Conservation (phyloP, 202 grass and related monocot species). For the Zizania palustris region DNA sequence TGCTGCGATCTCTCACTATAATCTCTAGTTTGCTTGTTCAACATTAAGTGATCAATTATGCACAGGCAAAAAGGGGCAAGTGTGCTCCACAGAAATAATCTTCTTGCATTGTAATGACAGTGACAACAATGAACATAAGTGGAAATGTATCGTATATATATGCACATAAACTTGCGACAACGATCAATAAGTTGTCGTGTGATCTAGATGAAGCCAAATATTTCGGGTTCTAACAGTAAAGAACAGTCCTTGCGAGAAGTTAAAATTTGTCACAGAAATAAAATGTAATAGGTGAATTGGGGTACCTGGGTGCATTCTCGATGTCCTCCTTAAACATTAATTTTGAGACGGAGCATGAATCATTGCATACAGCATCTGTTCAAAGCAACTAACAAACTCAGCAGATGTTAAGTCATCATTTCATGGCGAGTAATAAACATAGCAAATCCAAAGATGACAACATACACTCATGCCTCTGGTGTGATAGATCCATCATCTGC, state of each 20-base stretch:
- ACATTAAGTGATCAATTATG: not conserved
- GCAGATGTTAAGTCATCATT: slow-evolving; percentile 14
- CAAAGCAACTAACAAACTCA: slow-evolving; percentile 27
- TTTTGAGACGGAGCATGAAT: slow-evolving; percentile 51
- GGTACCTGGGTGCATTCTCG: slow-evolving; percentile 43
- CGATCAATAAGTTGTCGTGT: not conserved
- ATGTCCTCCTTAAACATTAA: slow-evolving; percentile 62
- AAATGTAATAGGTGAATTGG: not conserved
- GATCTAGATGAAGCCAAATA: not conserved
- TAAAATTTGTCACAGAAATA: not conserved
- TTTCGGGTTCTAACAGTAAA: slow-evolving; percentile 15
- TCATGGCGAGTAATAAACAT: slow-evolving; percentile 19
- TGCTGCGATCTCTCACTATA: not conserved
- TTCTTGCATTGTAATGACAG: not conserved
- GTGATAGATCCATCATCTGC: slow-evolving; percentile 43
- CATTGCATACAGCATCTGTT: slow-evolving; percentile 40
- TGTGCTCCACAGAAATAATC: not conserved
- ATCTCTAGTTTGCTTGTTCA: not conserved
- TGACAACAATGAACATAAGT: not conserved
- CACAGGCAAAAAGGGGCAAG: not conserved
- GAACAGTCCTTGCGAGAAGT: not conserved
- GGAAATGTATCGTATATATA: not conserved
- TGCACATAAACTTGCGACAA: not conserved
- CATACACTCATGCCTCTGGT: slow-evolving; percentile 47
- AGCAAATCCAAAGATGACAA: slow-evolving; percentile 26